Conservation (phyloP, 2,329 filamentous ascomycete genomes). For the Byssothecium circinans region DNA sequence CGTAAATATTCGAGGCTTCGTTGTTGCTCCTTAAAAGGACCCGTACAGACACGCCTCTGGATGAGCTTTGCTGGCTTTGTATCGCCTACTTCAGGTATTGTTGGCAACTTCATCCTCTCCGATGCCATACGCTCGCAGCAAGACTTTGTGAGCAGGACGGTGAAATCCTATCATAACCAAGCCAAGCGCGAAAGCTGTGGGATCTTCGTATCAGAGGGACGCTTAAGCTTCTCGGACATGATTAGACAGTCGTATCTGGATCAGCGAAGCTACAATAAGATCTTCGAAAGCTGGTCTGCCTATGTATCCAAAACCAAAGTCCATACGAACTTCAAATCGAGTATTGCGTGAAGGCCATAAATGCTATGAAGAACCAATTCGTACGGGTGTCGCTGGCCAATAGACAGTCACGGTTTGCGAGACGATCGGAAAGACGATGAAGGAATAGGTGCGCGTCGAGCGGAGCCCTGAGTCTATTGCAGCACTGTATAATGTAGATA, state of each 20-base stretch:
- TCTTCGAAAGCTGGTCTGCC: constrained; percentile 40
- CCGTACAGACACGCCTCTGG: no score
- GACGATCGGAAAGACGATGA: constrained; percentile 52
- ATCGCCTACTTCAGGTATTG: constrained; percentile 29
- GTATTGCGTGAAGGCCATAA: constrained; percentile 56
- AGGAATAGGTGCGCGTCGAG: constrained; percentile 42
- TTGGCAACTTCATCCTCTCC: constrained; percentile 60
- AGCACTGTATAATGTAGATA: background rate
- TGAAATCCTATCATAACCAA: constrained; percentile 59
- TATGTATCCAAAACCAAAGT: constrained; percentile 33
- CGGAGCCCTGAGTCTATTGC: no score
- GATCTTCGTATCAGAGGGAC: constrained; percentile 57
- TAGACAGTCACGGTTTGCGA: constrained; percentile 57
- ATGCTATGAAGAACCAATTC: constrained; percentile 48
- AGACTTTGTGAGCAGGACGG: constrained; percentile 60
- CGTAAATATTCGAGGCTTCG: no score
- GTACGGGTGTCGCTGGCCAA: constrained; percentile 54
- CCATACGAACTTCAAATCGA: constrained; percentile 56
- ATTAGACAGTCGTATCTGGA: constrained; percentile 51
- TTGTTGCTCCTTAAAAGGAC: no score
- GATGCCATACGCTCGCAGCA: constrained; percentile 57
- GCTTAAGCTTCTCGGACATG: constrained; percentile 59
- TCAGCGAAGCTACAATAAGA: constrained; percentile 49
- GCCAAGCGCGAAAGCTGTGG: constrained; percentile 53
- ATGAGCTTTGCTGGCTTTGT: no score